phyloP scores from a whole-genome alignment of 139 green algal species.

The Mychonastes homosphaera region DNA sequence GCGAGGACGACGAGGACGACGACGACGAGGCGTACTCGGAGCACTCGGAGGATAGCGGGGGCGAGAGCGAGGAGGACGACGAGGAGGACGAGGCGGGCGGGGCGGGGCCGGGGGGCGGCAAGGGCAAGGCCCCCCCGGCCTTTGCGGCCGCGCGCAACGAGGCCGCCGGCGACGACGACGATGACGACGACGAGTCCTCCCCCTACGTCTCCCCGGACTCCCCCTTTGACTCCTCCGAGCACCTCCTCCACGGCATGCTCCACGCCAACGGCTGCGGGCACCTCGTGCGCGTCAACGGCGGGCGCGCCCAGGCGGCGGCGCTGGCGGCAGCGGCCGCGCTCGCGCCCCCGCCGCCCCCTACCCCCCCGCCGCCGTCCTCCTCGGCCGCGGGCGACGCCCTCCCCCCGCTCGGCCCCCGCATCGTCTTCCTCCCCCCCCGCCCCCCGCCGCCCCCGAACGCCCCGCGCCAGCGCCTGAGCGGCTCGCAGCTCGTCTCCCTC shows the following conservation, averaged over 20 bases:
- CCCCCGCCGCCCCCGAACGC: background rate
- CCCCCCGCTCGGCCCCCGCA: background rate
- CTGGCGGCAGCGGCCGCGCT: slow-evolving; percentile 12
- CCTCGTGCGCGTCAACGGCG: slow-evolving; percentile 53
- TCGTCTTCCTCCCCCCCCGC: background rate
- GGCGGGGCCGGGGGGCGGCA: too few species aligned
- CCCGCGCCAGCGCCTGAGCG: background rate
- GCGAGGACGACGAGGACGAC: too few species aligned
- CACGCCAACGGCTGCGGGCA: slow-evolving; percentile 94
- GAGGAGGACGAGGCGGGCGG: background rate
- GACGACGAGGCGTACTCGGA: too few species aligned
- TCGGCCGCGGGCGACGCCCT: background rate
- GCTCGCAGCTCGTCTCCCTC: slow-evolving; percentile 70
- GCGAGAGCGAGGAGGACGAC: background rate
- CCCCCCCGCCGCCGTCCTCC: background rate
- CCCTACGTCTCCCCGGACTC: slow-evolving; percentile 37
- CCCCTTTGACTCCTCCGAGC: slow-evolving; percentile 60
- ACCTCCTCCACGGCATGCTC: slow-evolving; percentile 84
- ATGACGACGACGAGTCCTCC: slow-evolving; percentile 11
- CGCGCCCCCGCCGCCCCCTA: background rate
- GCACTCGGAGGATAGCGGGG: background rate
- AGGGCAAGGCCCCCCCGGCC: too few species aligned
- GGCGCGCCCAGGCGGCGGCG: slow-evolving; percentile 39
- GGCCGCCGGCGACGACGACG: slow-evolving; percentile 9
- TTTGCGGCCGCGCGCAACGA: background rate